Conservation (phyloP, 164 flowering plant genomes). For the Umbellularia californica region DNA sequence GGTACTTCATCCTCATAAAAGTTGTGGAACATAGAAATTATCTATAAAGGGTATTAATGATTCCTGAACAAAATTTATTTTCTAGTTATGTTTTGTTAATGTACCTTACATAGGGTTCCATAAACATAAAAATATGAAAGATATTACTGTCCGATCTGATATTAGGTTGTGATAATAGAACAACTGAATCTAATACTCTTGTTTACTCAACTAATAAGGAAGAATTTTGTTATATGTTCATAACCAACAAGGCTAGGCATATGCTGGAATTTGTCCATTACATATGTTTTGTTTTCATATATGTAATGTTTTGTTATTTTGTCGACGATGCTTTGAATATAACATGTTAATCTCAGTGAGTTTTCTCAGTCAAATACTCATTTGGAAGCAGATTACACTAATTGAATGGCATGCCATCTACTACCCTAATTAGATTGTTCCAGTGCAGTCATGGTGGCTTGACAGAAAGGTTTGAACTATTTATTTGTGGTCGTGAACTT, state of each 20-base stretch:
- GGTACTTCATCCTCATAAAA: no score
- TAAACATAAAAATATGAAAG: no score
- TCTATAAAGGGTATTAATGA: no score
- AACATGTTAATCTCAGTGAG: not conserved
- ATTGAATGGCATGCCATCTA: not conserved
- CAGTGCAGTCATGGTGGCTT: constrained; percentile 64
- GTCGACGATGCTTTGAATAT: not conserved
- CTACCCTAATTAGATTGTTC: not conserved
- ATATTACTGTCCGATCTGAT: no score
- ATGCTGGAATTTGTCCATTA: not conserved
- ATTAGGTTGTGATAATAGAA: no score
- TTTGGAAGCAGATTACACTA: not conserved
- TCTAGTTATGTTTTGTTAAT: no score
- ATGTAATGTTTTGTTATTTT: not conserved
- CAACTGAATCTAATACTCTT: no score
- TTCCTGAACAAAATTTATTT: no score
- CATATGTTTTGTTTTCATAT: not conserved
- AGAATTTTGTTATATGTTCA: no score
- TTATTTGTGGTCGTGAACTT: constrained; percentile 92
- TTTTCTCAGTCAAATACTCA: not conserved
- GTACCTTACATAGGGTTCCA: no score
- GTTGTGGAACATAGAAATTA: no score
- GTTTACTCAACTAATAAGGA: no score
- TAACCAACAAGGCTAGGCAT: not conserved
- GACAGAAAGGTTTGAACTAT: constrained; percentile 96